Conservation (phyloP, 805 yeast genomes). For the Ogataea philodendri region DNA sequence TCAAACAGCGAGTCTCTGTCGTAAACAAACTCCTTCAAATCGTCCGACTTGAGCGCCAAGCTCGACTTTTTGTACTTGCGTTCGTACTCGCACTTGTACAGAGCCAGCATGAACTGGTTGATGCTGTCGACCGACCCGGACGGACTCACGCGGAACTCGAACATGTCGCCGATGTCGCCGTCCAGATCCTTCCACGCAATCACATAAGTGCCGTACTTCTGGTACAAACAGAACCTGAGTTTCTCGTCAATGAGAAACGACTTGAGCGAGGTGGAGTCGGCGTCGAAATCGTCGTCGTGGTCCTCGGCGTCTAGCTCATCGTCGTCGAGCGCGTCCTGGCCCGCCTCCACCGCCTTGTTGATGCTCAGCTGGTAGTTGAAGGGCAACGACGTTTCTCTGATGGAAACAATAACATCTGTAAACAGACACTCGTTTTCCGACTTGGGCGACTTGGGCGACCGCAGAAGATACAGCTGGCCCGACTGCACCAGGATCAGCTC, state of each 20-base stretch:
- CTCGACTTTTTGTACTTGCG: constrained; percentile 62
- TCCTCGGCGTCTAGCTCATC: constrained; percentile 45
- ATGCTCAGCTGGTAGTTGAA: constrained; percentile 70
- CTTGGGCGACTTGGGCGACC: constrained; percentile 80
- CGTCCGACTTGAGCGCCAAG: constrained; percentile 41
- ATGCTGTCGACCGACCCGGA: constrained; percentile 54
- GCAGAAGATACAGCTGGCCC: constrained; percentile 72
- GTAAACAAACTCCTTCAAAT: constrained; percentile 57
- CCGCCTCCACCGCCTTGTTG: constrained; percentile 66
- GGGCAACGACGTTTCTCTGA: constrained; percentile 65
- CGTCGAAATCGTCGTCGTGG: constrained; percentile 34
- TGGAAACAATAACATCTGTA: constrained; percentile 73
- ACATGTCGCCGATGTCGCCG: constrained; percentile 84
- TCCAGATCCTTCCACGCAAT: constrained; percentile 78
- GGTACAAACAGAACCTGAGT: constrained; percentile 52
- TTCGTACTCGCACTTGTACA: constrained; percentile 73
- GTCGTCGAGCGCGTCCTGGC: constrained; percentile 47
- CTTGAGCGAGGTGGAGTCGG: constrained; percentile 60
- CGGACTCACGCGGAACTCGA: constrained; percentile 73
- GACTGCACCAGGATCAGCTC: constrained; percentile 68
- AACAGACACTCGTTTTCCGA: constrained; percentile 82
- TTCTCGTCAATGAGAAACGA: constrained; percentile 62
- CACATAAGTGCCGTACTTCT: constrained; percentile 49
- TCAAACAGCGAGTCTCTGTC: constrained; percentile 31
- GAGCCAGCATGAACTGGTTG: constrained; percentile 58